Evolutionary conservation across 2,329 filamentous ascomycete genomes (phyloP).

Genomic region (Nothophoma quercina): DNA sequence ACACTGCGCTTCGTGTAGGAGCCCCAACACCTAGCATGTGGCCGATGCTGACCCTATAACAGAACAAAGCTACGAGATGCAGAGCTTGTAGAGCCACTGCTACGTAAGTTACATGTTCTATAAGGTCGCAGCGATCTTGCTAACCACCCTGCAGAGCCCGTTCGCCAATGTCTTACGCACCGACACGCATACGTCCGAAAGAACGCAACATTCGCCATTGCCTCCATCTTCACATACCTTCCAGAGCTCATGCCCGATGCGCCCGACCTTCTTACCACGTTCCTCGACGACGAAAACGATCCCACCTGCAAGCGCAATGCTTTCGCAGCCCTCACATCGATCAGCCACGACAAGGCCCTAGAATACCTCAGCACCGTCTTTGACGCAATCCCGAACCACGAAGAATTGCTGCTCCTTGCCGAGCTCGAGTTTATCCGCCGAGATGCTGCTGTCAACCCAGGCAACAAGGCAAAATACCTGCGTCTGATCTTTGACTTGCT

Average conservation of each 20-base stretch:
- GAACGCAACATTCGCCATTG: slow-evolving; percentile 94
- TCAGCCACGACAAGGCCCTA: slow-evolving; percentile 92
- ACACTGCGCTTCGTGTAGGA: slow-evolving; percentile 86
- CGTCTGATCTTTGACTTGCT: slow-evolving; percentile 95
- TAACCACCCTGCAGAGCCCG: slow-evolving; percentile 64
- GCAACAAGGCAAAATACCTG: slow-evolving; percentile 95
- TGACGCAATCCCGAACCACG: slow-evolving; percentile 91
- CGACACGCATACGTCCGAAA: slow-evolving; percentile 98
- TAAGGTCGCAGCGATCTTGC: neutral
- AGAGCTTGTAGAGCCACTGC: slow-evolving; percentile 93
- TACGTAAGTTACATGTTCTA: slow-evolving; percentile 58
- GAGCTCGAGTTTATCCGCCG: slow-evolving; percentile 98
- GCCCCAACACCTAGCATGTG: neutral
- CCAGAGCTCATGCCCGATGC: slow-evolving; percentile 94
- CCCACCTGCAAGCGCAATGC: slow-evolving; percentile 98
- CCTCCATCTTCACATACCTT: slow-evolving; percentile 90
- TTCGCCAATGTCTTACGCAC: slow-evolving; percentile 91
- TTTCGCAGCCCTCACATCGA: slow-evolving; percentile 87
- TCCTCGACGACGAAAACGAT: slow-evolving; percentile 90
- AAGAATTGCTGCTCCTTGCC: slow-evolving; percentile 90
- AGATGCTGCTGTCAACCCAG: slow-evolving; percentile 91
- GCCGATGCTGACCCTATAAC: slow-evolving; percentile 24
- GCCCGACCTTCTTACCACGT: slow-evolving; percentile 86
- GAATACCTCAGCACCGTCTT: slow-evolving; percentile 89
- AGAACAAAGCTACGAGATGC: slow-evolving; percentile 89